A percentile compares a stretch with the other conserved stretches of the same genome.
Conservation (phyloP, 2,329 filamentous ascomycete species). For the Diaporthe amygdali region DNA sequence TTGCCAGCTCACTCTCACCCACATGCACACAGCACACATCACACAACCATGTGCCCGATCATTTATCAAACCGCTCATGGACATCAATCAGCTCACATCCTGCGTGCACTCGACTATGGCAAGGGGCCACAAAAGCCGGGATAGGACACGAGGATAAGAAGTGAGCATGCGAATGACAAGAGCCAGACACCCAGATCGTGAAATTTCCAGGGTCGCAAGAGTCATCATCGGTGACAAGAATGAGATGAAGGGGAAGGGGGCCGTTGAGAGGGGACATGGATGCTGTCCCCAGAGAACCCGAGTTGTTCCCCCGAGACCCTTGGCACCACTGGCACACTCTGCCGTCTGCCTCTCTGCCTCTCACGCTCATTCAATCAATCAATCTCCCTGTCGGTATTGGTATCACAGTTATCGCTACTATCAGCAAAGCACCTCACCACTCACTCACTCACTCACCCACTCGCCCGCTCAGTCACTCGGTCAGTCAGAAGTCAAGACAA, state of each 20-base stretch:
- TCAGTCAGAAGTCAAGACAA: background rate
- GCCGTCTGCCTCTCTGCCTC: too few relatives aligned
- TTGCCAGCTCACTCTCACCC: background rate
- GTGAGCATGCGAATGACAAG: slow-evolving; percentile 1
- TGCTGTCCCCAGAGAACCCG: slow-evolving; percentile 2
- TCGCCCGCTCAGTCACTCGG: background rate
- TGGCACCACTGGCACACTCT: background rate
- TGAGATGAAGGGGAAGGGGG: slow-evolving; percentile 14
- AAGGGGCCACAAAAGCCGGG: background rate
- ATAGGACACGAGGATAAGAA: background rate
- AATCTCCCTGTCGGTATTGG: background rate
- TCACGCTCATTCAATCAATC: background rate
- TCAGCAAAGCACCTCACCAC: background rate
- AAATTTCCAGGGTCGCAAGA: slow-evolving; percentile 4
- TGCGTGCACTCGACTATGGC: background rate
- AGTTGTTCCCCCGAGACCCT: slow-evolving; percentile 3
- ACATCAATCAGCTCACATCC: background rate
- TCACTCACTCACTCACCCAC: background rate
- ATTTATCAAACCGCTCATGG: background rate
- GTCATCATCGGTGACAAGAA: slow-evolving; percentile 9
- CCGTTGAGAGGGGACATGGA: slow-evolving; percentile 11
- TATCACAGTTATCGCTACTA: background rate
- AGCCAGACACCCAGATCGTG: background rate
- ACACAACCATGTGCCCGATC: background rate
- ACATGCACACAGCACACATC: background rate